Base-by-base conservation (phyloP, 495 filamentous ascomycete species). In the Glarea lozoyensis region DNA sequence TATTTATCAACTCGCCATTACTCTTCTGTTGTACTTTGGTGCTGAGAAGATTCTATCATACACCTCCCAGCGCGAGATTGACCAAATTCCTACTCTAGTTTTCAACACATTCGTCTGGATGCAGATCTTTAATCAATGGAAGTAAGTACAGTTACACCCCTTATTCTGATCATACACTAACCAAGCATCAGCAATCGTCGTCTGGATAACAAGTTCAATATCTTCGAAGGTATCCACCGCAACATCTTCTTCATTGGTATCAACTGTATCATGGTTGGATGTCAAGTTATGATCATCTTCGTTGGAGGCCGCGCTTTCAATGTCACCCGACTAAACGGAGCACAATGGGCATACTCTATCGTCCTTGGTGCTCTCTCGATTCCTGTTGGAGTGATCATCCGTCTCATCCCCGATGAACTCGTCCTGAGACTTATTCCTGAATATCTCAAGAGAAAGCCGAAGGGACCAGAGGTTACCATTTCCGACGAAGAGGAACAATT, bases 31-130 rank as follows among this genome's bases (percentile, higher is more conserved):
- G 20, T 85, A 86, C 63, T 94, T 86, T 50, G 84, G 72, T 10
- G 79, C 79, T 2, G 50, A 62, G 17, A 46, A 64, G 0, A 76
- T 93, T 19, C 72, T 89, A 18, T 56, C 52, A 16, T 68, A 70
- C 32, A 48, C 57, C 18, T 73, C 78, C 11, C 57, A 62, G 11
- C 54, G 57, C 10, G 59, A 66, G 12, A 51, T 60, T 43, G 64
- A 55, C 1, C 64, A 83, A 49, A 66, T 89, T 36, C 62, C 73
- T 32, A 87, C 84, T 1, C 68, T 93, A 33, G 82, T 94, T 4
- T 94, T 94, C 74, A 94, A 94, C 65, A 86, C 85, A 3, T 94
- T 94, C 40, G 87, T 94, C 13, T 94, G 87, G 87, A 92, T 94
- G 86, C 87, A 94, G 48, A 89, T 94, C 49, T 94, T 93, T 68